Conservation (phyloP, 1,139 yeast genomes). For the Suhomyces yuchorum region DNA sequence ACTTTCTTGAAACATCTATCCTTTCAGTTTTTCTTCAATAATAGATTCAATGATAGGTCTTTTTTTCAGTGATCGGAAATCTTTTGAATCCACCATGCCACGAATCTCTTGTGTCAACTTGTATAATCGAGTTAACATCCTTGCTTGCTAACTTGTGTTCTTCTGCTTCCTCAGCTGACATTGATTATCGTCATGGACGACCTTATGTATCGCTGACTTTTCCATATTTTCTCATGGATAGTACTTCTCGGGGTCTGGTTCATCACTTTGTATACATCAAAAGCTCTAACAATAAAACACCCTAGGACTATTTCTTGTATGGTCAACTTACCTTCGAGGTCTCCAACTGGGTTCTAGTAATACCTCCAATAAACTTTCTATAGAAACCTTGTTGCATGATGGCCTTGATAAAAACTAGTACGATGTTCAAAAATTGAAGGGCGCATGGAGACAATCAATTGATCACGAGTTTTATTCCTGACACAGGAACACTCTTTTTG, state of each 20-base stretch:
- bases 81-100: too few species aligned
- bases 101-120: too few species aligned
- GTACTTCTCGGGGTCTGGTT: background rate
- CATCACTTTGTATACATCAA: background rate
- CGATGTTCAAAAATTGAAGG: background rate
- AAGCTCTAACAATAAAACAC: background rate
- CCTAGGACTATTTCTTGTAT: conserved; percentile 46
- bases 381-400: conserved; percentile 23
- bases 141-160: too few species aligned
- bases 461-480: conserved; percentile 1
- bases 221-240: too few species aligned
- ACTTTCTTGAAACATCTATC: too few species aligned
- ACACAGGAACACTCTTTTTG: background rate
- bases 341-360: conserved; percentile 65
- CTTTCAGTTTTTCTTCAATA: too few species aligned
- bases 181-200: too few species aligned
- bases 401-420: background rate
- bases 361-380: conserved; percentile 36
- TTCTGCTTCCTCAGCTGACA: too few species aligned
- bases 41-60: too few species aligned
- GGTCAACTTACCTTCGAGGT: conserved; percentile 59
- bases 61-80: too few species aligned
- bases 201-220: too few species aligned
- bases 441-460: background rate
- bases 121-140: too few species aligned